Base-by-base conservation (phyloP, 2,329 filamentous ascomycete genomes). In the Knufia fluminis region DNA sequence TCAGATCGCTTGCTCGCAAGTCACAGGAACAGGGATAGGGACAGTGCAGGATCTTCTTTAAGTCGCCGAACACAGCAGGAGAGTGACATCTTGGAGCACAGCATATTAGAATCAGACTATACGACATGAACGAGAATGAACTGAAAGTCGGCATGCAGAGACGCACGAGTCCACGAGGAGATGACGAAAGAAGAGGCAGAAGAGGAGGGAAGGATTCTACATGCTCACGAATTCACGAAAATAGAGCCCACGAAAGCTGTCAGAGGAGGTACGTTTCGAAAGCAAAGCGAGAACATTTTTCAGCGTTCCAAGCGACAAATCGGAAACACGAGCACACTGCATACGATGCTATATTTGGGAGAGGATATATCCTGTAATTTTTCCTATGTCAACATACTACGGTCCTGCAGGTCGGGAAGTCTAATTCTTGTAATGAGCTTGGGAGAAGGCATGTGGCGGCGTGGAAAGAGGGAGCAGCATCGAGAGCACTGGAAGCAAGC, bases 1-100 rank as follows among this genome's bases (percentile, higher is more conserved):
- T 49, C 50, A 17, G 50, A 52, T 46, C 39, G 50, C 12, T 28
- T 52, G 10, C 33, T 52, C 9, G 31, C 45, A 22, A 26, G 46
- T n/a, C 47, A 39, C 24, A 33, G 50, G 16, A 39, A 52, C 20
- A 33, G 50, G 23, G 48, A 33, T 14, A 33, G 48, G 20, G 33
- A 36, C 16, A 44, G 48, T 32, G 33, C 40, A 9, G 45, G 33
- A 28, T 48, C 45, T 16, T 39, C 45, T 8, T 39, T 48, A 20
- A 48, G 45, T 20, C 26, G 45, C 23, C 45, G 24, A 19, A 48
- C 45, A 19, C 45, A 48, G 22, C 45, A 39, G 12, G 45, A 40
- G 28, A 48, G 45, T n/a, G 45, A 48, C 4, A 31, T n/a, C 4
- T 23, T 35, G 16, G 42, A 45, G n/a, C 42, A 28, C 20, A 33